These are phyloP conservation scores for Hysterangium stoloniferum DNA, from an alignment of 768 basidiomycete genomes.

Conservation along the genomic window DNA sequence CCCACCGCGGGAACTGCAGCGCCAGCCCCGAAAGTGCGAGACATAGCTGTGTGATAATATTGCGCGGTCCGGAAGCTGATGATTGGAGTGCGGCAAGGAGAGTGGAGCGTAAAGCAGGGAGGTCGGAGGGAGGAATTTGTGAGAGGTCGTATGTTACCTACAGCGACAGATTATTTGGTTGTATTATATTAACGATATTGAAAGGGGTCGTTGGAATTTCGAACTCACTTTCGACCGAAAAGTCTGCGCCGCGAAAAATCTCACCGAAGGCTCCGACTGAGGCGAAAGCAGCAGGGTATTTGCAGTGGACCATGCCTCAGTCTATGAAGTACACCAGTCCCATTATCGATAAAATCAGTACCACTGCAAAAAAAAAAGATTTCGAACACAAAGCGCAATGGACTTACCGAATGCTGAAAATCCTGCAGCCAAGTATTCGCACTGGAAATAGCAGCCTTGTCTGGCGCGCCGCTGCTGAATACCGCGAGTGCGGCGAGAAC, in stretches of 20 bases:
- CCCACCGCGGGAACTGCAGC: slow-evolving; percentile 83
- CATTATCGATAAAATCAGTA: slow-evolving; percentile 61
- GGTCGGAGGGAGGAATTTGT: slow-evolving; percentile 70
- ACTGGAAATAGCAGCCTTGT: slow-evolving; percentile 72
- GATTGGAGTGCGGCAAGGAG: slow-evolving; percentile 66
- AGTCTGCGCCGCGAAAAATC: slow-evolving; percentile 94
- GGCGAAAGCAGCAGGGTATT: slow-evolving; percentile 81
- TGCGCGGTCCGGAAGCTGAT: slow-evolving; percentile 70
- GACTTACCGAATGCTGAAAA: slow-evolving; percentile 98
- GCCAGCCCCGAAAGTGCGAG: slow-evolving; percentile 87
- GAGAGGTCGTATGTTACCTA: slow-evolving; percentile 94
- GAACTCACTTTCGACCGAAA: slow-evolving; percentile 83
- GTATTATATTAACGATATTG: slow-evolving; percentile 3
- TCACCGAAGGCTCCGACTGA: slow-evolving; percentile 70
- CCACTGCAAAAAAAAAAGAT: too few relatives aligned
- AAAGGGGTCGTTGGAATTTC: too few relatives aligned
- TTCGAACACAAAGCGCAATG: slow-evolving; percentile 2
- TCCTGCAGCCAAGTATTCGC: slow-evolving; percentile 96
- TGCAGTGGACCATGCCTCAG: slow-evolving; percentile 94
- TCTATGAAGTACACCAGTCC: slow-evolving; percentile 74
- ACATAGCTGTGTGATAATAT: slow-evolving; percentile 83
- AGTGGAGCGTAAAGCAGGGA: slow-evolving; percentile 80
- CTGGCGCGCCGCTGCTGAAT: slow-evolving; percentile 73
- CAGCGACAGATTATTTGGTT: neutral
- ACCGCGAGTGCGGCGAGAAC: slow-evolving; percentile 72